Conservation (phyloP, 2,329 filamentous ascomycete genomes). For the Clonostachys sp. region DNA sequence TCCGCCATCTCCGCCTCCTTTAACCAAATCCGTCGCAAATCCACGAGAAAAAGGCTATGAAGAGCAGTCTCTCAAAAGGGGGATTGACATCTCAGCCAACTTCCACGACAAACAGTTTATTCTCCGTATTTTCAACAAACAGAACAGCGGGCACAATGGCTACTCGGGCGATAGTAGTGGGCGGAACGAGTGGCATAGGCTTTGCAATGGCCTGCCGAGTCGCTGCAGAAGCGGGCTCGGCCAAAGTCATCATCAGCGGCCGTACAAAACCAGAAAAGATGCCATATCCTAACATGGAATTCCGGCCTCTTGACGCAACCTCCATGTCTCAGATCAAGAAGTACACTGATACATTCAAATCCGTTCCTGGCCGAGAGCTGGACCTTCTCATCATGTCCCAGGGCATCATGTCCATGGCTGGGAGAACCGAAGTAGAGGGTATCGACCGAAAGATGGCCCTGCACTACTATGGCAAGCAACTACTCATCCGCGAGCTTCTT, state of each 20-base stretch:
- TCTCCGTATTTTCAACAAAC: background rate
- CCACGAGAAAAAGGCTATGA: too few species aligned
- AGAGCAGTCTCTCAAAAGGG: too few species aligned
- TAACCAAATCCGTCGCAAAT: too few species aligned
- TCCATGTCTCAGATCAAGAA: constrained; percentile 24
- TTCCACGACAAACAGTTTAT: too few species aligned
- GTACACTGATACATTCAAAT: constrained; percentile 20
- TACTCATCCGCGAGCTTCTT: constrained; percentile 32
- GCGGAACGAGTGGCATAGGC: constrained; percentile 27
- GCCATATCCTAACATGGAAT: constrained; percentile 23
- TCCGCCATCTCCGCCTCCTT: too few species aligned
- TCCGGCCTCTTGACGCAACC: constrained; percentile 21
- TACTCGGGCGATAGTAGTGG: constrained; percentile 22
- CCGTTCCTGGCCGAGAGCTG: constrained; percentile 14
- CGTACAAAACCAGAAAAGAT: constrained; percentile 20
- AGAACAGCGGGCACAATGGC: background rate
- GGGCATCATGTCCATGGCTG: constrained; percentile 25
- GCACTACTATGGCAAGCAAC: constrained; percentile 38
- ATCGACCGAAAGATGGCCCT: constrained; percentile 38
- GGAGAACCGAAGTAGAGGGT: constrained; percentile 35
- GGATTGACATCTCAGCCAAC: too few species aligned
- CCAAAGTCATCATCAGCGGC: constrained; percentile 24
- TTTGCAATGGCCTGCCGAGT: constrained; percentile 27
- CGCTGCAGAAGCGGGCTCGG: constrained; percentile 15
- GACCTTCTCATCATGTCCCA: constrained; percentile 31